Conservation (phyloP, 2,329 filamentous ascomycete species). For the Aspergillus japonicus region DNA sequence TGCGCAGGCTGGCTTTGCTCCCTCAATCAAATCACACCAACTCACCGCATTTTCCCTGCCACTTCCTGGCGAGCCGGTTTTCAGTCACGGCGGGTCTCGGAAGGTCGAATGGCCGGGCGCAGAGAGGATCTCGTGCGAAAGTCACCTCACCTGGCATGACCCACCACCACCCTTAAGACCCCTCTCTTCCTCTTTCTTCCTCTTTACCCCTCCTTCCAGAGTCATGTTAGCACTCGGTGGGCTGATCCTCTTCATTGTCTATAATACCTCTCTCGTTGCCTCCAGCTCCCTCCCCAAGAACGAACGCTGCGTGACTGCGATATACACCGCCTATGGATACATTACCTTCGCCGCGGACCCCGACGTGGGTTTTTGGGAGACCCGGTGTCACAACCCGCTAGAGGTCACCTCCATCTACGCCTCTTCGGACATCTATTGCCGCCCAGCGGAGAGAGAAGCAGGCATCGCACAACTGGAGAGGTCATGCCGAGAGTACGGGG, state of each 20-base stretch:
- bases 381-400: slow-evolving; percentile 34
- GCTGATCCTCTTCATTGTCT: slow-evolving; percentile 18
- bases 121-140: neutral
- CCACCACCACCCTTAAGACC: neutral
- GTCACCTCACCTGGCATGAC: slow-evolving; percentile 3
- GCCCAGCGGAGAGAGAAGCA: slow-evolving; percentile 21
- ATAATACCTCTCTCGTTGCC: slow-evolving; percentile 7
- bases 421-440: slow-evolving; percentile 34
- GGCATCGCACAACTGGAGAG: slow-evolving; percentile 25
- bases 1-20: no score
- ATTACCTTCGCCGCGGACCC: slow-evolving; percentile 30
- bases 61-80: neutral
- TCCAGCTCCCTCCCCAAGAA: slow-evolving; percentile 18
- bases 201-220: neutral
- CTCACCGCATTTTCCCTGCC: neutral
- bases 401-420: slow-evolving; percentile 39
- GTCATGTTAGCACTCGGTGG: slow-evolving; percentile 22
- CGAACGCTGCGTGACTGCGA: slow-evolving; percentile 34
- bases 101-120: neutral
- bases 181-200: neutral
- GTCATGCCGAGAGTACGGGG: slow-evolving; percentile 25
- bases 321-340: slow-evolving; percentile 34
- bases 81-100: neutral
- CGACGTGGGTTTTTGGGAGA: slow-evolving; percentile 21
- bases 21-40: neutral